Base-by-base conservation (phyloP, 2,329 filamentous ascomycete genomes). In the Sporothrix inflata region DNA sequence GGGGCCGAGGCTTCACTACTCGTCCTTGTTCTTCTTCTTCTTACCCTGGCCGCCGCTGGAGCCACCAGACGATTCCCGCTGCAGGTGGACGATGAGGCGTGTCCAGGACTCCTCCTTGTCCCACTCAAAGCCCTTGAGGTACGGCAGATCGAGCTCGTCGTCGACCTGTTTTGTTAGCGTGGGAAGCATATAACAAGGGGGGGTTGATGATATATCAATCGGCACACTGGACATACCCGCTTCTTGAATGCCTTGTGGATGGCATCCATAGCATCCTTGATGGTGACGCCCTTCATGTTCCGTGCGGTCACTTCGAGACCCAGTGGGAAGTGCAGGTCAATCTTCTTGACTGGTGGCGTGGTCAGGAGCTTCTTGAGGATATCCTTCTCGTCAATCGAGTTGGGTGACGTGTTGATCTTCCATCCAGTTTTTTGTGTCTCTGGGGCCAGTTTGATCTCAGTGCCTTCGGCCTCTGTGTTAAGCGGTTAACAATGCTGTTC, bases 241-340 rank as follows among this genome's bases (percentile, higher is more conserved):
- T 98, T 98, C 89, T 97, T 97, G 87, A 93, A 97, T 77, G 92
- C 89, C 87, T 97, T 98, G 87, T 97, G 87, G 83, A 98, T 98
- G 78, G 94, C 95, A 82, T 98, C 94, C 81, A 97, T 81, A 73
- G 94, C 94, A 83, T 98, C 95, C 86, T 98, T 98, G 87, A 98
- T 95, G 72, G 95, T 98, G 77, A 98, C 94, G 72, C 95, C 95
- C 83, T 94, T 95, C 78, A 94, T 85, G 84, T 98, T 98, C 79
- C 95, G 89, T 79, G 94, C 95, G 42, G 92, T 93, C 76, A 98
- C 92, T 79, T 95, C 91, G 71, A 96, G 88, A 69, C 95, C 95
- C 70, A 97, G 86, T 19, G 93, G 93, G 87, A 97, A 97, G 83
- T 94, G 90, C 63, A 98, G 87, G 83, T 97, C 94, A 83, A 98